Conservation (phyloP, 2,329 filamentous ascomycete species). For the Calonectria pteridis region DNA sequence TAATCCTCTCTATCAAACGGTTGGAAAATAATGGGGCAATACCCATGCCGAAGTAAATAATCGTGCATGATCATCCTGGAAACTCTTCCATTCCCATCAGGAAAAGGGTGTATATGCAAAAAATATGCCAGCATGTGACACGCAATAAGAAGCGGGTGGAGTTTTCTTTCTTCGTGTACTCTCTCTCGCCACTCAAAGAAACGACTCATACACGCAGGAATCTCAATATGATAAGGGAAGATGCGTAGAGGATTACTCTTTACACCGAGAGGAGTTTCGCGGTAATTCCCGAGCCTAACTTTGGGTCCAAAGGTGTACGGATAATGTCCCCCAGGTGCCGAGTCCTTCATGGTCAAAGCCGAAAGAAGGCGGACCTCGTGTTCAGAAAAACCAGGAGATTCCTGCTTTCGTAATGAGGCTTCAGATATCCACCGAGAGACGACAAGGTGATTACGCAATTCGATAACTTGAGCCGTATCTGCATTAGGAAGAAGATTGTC, state of each 20-base stretch:
- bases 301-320: not conserved
- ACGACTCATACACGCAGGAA: conserved; percentile 7
- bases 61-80: conserved; percentile 19
- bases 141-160: conserved; percentile 1
- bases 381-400: not conserved
- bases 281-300: conserved; percentile 6
- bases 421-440: conserved; percentile 13
- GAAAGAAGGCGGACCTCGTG: not conserved
- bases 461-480: not conserved
- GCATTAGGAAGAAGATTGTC: not conserved
- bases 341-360: conserved; percentile 6
- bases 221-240: conserved; percentile 2
- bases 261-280: not conserved
- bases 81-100: conserved; percentile 3
- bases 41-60: conserved; percentile 16
- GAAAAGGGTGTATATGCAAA: conserved; percentile 9
- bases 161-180: not conserved
- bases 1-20: not conserved
- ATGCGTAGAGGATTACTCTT: not conserved
- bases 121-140: conserved; percentile 16
- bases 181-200: conserved; percentile 15
- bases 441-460: conserved; percentile 14
- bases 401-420: not conserved
- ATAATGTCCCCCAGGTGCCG: not conserved
- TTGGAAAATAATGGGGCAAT: not conserved